Evolutionary conservation across 352 stramenopile genomes (phyloP).

Genomic region (Saprolegnia diclina): DNA sequence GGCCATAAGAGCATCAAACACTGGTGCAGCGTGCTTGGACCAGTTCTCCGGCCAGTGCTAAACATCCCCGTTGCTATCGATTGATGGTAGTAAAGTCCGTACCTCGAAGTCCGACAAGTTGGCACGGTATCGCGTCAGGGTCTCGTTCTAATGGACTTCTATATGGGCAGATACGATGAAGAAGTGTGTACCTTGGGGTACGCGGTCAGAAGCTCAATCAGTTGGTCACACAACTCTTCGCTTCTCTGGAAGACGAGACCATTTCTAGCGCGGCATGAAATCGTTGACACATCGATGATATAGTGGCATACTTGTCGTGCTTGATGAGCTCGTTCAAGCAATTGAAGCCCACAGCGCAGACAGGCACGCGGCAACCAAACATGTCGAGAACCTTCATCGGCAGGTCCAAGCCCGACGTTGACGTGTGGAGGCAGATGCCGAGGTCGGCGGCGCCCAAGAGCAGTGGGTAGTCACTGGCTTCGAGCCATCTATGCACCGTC

Average conservation of each 20-base stretch:
- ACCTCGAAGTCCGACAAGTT: constrained; percentile 62
- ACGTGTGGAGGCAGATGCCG: constrained; percentile 98
- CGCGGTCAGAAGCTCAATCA: constrained; percentile 52
- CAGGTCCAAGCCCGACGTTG: constrained; percentile 96
- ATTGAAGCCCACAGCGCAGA: constrained; percentile 94
- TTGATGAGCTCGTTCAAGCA: constrained; percentile 96
- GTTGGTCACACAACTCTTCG: constrained; percentile 47
- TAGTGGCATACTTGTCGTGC: constrained; percentile 81
- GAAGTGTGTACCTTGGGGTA: constrained; percentile 36
- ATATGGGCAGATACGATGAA: neutral
- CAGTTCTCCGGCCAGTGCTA: constrained; percentile 77
- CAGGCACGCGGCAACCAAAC: constrained; percentile 96
- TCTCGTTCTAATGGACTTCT: constrained; percentile 15
- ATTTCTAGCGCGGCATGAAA: constrained; percentile 39
- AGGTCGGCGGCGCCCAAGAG: constrained; percentile 93
- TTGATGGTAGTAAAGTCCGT: constrained; percentile 1
- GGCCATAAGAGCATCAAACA: constrained; percentile 37
- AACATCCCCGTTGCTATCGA: neutral
- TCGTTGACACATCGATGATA: neutral
- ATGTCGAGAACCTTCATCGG: constrained; percentile 99
- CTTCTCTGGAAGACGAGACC: constrained; percentile 65
- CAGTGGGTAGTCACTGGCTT: constrained; percentile 94
- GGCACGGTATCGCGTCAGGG: constrained; percentile 43
- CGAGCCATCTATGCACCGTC: constrained; percentile 83
- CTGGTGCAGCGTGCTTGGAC: constrained; percentile 47